Base-by-base conservation (phyloP, 192 early-diverging fungal genomes). In the Coemansia sp. region DNA sequence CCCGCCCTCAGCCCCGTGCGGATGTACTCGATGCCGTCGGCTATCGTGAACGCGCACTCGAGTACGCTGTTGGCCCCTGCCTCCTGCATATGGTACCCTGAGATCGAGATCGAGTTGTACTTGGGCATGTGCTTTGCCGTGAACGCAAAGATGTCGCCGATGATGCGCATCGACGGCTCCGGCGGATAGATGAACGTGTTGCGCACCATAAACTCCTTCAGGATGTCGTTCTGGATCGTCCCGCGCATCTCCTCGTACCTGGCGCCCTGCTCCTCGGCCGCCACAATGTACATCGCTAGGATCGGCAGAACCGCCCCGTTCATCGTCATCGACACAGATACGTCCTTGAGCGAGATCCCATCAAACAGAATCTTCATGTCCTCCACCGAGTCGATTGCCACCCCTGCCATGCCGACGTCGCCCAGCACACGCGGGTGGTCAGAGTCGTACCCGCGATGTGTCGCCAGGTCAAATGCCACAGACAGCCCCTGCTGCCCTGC, bases 101-200 rank as follows among this genome's bases (percentile, higher is more conserved):
- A 94, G 56, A 94, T 94, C n/a, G 92, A 94, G 63, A 94, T 94
- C 53, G 91, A 93, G 84, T 95, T 95, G 83, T 93, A 95, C 76
- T 90, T 91, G 33, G 93, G 93, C 93, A 95, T 95, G 67, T 92
- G 74, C 79, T 87, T 75, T 34, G 93, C 65, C n/a, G 89, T 92
- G 79, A 85, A 95, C 36, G 91, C 84, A 63, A 95, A 95, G 64
- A 95, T 95, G 57, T 95, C 93, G 56, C 90, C 90, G 64, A 95
- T 93, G 61, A 93, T 79, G 72, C 84, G 88, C 92, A 95, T 95
- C 23, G 91, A 92, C 22, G 91, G 91, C 55, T 88, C 86, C 0
- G 92, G 93, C n/a, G 93, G 93, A 59, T 95, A 95, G 57, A 95
- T 93, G 75, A 95, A 95, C 15, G 92, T 93, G 70, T 95, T 95